Evolutionary conservation across 441 rosid genomes (phyloP), one percentile per base, ranked within the genome.

Genomic region (Gossypium davidsonii): DNA sequence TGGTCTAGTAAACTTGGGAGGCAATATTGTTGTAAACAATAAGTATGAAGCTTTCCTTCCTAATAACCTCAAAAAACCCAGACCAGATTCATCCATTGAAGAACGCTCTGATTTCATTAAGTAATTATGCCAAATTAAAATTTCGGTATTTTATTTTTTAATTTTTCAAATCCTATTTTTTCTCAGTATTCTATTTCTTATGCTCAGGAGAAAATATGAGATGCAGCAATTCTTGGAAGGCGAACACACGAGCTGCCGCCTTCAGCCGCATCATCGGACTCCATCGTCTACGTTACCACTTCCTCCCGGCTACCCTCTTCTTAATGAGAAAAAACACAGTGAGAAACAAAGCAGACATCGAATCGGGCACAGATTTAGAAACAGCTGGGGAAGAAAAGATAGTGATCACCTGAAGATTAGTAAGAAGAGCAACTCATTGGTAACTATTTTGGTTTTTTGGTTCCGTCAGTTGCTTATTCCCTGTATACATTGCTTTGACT

Each of bases 341-440:
- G 91, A 90, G 8, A 88, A 90, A 78, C 89, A 82, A 25, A 84
- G 91, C 0, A 89, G 79, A 67, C 84, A 81, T 81, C 92, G 96
- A 2, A 84, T 91, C 14, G 96, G 98, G 31, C 60, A 83, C 26
- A 91, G 90, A 42, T 90, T 95, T 74, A 88, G 93, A 65, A 93
- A 91, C 84, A 90, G 98, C 83, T 86, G 97, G 95, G 93, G 89
- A 77, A 88, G 95, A 81, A 87, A 85, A 86, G 96, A 94, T 5
- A 39, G 81, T 4, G 97, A 65, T 65, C 55, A 90, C 26, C 74
- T 37, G 73, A 95, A 87, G 84, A 78, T 74, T 31, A 4, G 83
- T 28, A 95, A 90, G 85, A 95, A 90, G 87, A 85, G 78, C 83
- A 78, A 52, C 74, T 82, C 91, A 52, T 67, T 74, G 91, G 99